Conservation (phyloP, 805 yeast species). For the Cyberlindnera euphorbiae region DNA sequence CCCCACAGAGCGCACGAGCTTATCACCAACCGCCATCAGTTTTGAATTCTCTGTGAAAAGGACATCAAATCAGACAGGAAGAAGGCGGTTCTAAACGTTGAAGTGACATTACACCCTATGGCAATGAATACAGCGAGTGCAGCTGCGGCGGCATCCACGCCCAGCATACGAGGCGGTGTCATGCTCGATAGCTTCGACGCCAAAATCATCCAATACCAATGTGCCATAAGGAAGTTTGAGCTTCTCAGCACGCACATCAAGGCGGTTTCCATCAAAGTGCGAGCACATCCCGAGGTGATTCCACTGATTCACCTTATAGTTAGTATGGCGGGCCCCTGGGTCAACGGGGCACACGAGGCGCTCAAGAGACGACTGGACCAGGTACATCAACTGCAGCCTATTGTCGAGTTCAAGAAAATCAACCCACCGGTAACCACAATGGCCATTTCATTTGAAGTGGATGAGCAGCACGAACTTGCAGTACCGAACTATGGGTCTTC, state of each 20-base stretch:
- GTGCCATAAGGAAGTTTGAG: constrained; percentile 44
- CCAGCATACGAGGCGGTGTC: constrained; percentile 29
- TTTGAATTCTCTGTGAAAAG: too few species aligned
- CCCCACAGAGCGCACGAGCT: too few species aligned
- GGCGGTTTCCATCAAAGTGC: constrained; percentile 16
- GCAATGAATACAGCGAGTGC: constrained; percentile 15
- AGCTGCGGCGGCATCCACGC: constrained; percentile 25
- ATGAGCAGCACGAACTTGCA: constrained; percentile 17
- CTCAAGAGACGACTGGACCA: constrained; percentile 11
- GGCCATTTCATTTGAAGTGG: constrained; percentile 20
- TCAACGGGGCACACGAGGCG: constrained; percentile 11
- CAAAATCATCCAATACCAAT: constrained; percentile 53
- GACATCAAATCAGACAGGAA: too few species aligned
- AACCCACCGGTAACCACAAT: constrained; percentile 9
- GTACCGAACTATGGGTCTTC: constrained; percentile 4
- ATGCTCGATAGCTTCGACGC: constrained; percentile 48
- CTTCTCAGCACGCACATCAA: constrained; percentile 33
- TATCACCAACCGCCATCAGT: too few species aligned
- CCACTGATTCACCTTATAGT: constrained; percentile 17
- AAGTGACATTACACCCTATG: too few species aligned
- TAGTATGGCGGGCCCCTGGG: constrained; percentile 14
- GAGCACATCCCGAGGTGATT: constrained; percentile 5
- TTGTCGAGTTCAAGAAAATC: constrained; percentile 8
- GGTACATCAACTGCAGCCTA: constrained; percentile 1
- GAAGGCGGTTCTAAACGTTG: too few species aligned